Conservation (phyloP, 805 yeast species). For the Cyberlindnera xylosilytica region DNA sequence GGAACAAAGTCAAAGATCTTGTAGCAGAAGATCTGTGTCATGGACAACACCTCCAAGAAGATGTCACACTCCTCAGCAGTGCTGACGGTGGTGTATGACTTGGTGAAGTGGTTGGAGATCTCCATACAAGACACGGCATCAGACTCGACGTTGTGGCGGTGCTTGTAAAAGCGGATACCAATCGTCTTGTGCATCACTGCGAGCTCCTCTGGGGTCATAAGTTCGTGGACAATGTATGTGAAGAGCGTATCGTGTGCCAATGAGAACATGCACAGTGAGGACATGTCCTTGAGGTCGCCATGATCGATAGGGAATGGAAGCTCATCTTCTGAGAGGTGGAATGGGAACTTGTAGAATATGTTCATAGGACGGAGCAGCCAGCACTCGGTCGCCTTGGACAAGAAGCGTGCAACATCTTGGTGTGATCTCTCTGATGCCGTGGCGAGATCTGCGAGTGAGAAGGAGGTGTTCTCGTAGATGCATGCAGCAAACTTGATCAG, state of each 20-base stretch:
- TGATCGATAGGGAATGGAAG: conserved; percentile 27
- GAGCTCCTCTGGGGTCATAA: conserved; percentile 29
- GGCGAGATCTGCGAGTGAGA: conserved; percentile 36
- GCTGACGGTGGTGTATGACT: conserved; percentile 11
- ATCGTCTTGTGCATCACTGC: conserved; percentile 35
- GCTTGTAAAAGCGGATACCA: conserved; percentile 37
- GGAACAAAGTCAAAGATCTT: conserved; percentile 40
- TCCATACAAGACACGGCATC: conserved; percentile 12
- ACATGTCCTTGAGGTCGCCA: conserved; percentile 32
- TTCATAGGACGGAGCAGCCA: conserved; percentile 37
- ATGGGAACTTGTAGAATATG: conserved; percentile 46
- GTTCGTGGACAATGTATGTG: conserved; percentile 27
- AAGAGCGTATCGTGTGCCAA: conserved; percentile 42
- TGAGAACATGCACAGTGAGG: conserved; percentile 34
- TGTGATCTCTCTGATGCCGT: conserved; percentile 36
- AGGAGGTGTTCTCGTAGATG: conserved; percentile 33
- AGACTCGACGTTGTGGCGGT: conserved; percentile 1
- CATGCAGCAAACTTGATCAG: conserved; percentile 42
- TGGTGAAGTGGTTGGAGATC: conserved; percentile 20
- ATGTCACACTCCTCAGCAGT: conserved; percentile 33
- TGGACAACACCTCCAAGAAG: conserved; percentile 37
- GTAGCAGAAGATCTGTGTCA: conserved; percentile 44
- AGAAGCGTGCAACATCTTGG: conserved; percentile 30
- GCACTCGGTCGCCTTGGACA: conserved; percentile 34
- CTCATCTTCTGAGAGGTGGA: conserved; percentile 31